phyloP scores from a whole-genome alignment of 257 asterid species.

The Mentha longifolia region DNA sequence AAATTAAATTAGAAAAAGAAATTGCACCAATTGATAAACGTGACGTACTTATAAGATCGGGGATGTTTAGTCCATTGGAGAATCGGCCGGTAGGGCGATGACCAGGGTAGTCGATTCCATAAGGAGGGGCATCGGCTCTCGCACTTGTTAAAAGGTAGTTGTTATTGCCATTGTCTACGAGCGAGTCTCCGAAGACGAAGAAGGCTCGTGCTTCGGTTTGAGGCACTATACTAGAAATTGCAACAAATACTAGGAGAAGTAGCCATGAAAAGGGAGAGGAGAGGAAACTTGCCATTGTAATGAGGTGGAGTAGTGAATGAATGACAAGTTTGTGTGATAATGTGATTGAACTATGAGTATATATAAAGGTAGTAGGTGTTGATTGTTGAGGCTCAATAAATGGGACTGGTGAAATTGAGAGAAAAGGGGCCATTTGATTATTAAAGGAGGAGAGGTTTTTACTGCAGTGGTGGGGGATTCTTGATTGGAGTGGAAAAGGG shows the following conservation, averaged over 20 bases:
- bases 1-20: no score
- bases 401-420: constrained; percentile 29
- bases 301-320: neutral
- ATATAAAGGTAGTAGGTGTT: constrained; percentile 3
- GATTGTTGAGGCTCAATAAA: constrained; percentile 32
- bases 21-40: neutral
- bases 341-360: constrained; percentile 29
- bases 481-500: constrained; percentile 19
- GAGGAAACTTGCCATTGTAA: constrained; percentile 44
- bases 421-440: constrained; percentile 4
- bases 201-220: constrained; percentile 67
- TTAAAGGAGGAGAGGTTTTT: neutral
- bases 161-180: constrained; percentile 91
- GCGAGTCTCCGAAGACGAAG: constrained; percentile 87
- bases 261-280: constrained; percentile 37
- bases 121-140: constrained; percentile 85
- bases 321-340: constrained; percentile 3
- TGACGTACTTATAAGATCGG: constrained; percentile 66
- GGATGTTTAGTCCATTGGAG: constrained; percentile 89
- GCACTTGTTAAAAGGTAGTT: constrained; percentile 73
- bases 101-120: constrained; percentile 80
- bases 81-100: constrained; percentile 87
- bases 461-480: constrained; percentile 22
- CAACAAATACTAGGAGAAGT: constrained; percentile 35
- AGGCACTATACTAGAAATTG: constrained; percentile 37